Evolutionary conservation across 345 rosid genomes (phyloP), one percentile per base, ranked within the genome.

Genomic region (Capsella bursapastoris): DNA sequence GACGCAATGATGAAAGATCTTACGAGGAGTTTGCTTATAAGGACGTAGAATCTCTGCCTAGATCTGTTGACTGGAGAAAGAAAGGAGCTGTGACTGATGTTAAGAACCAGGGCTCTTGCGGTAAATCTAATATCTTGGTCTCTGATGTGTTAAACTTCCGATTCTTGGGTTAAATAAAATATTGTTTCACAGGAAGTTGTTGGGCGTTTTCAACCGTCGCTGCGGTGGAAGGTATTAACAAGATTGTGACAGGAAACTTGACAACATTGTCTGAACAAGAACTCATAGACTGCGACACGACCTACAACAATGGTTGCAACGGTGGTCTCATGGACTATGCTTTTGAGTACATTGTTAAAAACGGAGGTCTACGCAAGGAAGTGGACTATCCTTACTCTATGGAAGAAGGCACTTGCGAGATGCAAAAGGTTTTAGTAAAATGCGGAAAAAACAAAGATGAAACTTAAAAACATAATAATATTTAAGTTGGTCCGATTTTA

Each of bases 271-370:
- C 98, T 0, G 96, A 93, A 72, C 98, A 93, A 74, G 97, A 93
- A 79, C 84, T 90, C 82, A 89, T 93, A 40, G 97, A 93, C 64
- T 93, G 98, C 41, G 97, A 90, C 68, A 84, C 76, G 0, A 15
- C 75, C 1, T 81, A 81, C 78, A 87, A 93, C 86, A 86, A 86
- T 47, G 98, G 98, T 14, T 90, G 98, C 83, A 84, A 85, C 5
- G 98, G 98, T 32, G 98, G 98, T 70, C 86, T 90, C 10, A 90
- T 93, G 97, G 98, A 92, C 73, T 84, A 90, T 68, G 98, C 90
- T 43, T 89, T 89, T 66, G 76, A 85, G 70, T 93, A 83, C 80
- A 89, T 93, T 66, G 83, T 82, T 51, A 68, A 84, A 14, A 86
- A 82, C 18, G 92, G 97, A 13, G 98, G 98, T 41, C 83, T 93